Base-by-base conservation (phyloP, 148 eudicot genomes). In the Rhododendron griersonianum region DNA sequence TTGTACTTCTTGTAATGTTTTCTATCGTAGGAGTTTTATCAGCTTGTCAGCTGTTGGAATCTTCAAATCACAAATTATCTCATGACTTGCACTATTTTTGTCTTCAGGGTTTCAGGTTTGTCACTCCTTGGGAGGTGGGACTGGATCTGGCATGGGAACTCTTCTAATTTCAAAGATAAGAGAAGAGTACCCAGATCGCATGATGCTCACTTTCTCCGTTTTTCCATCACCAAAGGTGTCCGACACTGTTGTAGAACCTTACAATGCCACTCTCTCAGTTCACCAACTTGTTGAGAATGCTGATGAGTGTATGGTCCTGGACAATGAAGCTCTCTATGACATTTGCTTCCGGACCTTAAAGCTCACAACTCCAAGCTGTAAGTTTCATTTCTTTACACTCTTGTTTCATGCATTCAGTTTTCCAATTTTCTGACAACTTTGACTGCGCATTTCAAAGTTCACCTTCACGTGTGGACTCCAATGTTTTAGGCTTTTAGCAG, bases 341-440 rank as follows among this genome's bases (percentile, higher is more conserved):
- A 75, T 75, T 75, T 75, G 79, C 79, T 75, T 75, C 79, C 39
- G 79, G 39, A 75, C 79, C 47, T 39, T 75, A 75, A 75, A 75
- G 79, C 79, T 75, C 48, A 75, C 79, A 33, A 75, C 79, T 16
- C 79, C 79, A 75, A 75, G 79, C 79, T 75, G 79, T 75, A 75
- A 75, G 79, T 35, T 77, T 77, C 10, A 16, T 77, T 21, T 77
- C 48, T 16, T 77, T 37, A 1, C 15, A 8, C 28, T 18, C 47
- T 0, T 77, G 45, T 39, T 19, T 41, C 25, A 37, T 77, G 44
- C 25, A 51, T 51, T 51, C 16, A 13, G 55, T 51, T 37, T 77
- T 41, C 13, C 5, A 0, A 41, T 77, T 77, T 41, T 37, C 23
- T 19, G 47, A 23, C 73, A 65, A 65, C 30, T 2, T n/a, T 25